Evolutionary conservation across 1,284 basidiomycete species (phyloP).

Genomic region (Inonotus hispidus): DNA sequence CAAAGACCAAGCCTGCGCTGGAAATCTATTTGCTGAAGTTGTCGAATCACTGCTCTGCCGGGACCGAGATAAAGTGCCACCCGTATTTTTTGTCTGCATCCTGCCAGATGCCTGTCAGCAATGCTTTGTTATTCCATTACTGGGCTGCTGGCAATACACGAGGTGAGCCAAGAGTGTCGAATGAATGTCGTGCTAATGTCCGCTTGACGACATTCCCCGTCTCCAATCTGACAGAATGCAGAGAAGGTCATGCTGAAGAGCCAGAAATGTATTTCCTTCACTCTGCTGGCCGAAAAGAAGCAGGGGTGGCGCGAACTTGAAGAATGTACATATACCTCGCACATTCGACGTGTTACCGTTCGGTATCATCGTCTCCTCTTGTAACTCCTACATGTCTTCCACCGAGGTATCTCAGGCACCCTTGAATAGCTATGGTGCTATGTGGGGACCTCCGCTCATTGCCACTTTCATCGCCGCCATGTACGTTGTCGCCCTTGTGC

Average conservation of each 20-base stretch:
- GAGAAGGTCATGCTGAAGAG: not conserved
- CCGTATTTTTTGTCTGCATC: too few relatives aligned
- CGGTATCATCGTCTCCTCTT: not conserved
- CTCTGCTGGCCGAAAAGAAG: too few relatives aligned
- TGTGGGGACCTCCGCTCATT: slow-evolving; percentile 16
- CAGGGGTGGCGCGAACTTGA: not conserved
- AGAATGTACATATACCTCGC: not conserved
- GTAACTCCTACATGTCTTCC: not conserved
- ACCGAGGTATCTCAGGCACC: not conserved
- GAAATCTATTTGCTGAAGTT: too few relatives aligned
- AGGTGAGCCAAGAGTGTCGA: not conserved
- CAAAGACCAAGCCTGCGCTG: too few relatives aligned
- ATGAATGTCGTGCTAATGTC: not conserved
- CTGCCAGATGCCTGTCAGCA: too few relatives aligned
- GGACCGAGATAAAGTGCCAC: too few relatives aligned
- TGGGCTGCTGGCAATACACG: not conserved
- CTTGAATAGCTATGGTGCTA: not conserved
- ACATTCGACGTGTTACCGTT: not conserved
- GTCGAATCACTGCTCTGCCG: too few relatives aligned
- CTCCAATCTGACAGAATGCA: not conserved
- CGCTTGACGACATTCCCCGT: not conserved
- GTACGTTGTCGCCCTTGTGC: not conserved
- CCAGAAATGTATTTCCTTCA: too few relatives aligned
- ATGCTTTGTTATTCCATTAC: not conserved
- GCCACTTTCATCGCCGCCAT: slow-evolving; percentile 13